These are phyloP conservation scores for Salix purpurea DNA, from an alignment of 345 rosid species.

Conservation along the genomic window DNA sequence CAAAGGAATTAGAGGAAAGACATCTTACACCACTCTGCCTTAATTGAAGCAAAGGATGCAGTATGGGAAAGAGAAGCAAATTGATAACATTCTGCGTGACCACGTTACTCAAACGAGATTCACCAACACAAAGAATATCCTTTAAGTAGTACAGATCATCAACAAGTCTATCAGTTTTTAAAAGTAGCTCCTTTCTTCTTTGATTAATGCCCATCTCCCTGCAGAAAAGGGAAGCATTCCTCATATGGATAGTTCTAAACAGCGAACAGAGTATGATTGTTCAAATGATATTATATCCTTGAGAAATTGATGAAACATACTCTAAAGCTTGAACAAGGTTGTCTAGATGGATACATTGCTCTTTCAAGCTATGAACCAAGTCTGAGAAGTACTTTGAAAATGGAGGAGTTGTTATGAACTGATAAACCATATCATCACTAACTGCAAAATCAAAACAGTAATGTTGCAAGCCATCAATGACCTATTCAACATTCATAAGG, in stretches of 20 bases:
- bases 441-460: slow-evolving; percentile 44
- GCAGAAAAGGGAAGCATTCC: slow-evolving; percentile 23
- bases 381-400: slow-evolving; percentile 52
- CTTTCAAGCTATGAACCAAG: slow-evolving; percentile 44
- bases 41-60: slow-evolving; percentile 39
- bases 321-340: slow-evolving; percentile 34
- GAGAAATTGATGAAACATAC: slow-evolving; percentile 31
- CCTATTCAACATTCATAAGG: neutral
- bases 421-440: slow-evolving; percentile 52
- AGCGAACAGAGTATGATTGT: neutral
- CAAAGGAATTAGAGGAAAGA: slow-evolving; percentile 9
- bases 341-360: slow-evolving; percentile 48
- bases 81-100: slow-evolving; percentile 44
- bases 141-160: slow-evolving; percentile 67
- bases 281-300: slow-evolving; percentile 6
- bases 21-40: slow-evolving; percentile 44
- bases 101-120: slow-evolving; percentile 38
- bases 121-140: slow-evolving; percentile 53
- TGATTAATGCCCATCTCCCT: slow-evolving; percentile 32
- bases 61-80: slow-evolving; percentile 46
- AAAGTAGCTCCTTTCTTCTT: slow-evolving; percentile 32
- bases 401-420: slow-evolving; percentile 53
- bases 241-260: slow-evolving; percentile 1
- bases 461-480: slow-evolving; percentile 13
- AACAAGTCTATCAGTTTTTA: slow-evolving; percentile 48